These are phyloP conservation scores for Aeschynomene evenia DNA, from an alignment of 306 rosid species.

Conservation along the genomic window DNA sequence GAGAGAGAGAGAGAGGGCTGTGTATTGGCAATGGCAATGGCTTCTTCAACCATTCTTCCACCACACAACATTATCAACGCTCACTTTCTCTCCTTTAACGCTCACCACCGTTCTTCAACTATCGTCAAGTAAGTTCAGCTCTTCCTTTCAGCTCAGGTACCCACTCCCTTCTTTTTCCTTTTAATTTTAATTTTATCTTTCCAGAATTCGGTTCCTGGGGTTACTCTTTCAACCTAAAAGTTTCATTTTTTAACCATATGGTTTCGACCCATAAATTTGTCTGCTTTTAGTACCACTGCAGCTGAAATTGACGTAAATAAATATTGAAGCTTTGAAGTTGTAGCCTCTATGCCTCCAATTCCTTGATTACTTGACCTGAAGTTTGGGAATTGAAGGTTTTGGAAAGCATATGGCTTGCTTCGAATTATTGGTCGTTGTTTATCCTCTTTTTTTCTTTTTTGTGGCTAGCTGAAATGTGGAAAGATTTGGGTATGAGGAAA, in stretches of 20 bases:
- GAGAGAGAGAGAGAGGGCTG: no score
- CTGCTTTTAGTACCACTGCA: neutral
- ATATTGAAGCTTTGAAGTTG: neutral
- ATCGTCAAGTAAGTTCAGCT: conserved; percentile 28
- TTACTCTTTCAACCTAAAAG: neutral
- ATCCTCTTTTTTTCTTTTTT: neutral
- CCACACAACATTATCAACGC: conserved; percentile 38
- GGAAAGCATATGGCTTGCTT: neutral
- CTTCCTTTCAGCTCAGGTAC: neutral
- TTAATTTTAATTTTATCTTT: no score
- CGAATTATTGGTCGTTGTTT: neutral
- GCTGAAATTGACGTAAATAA: neutral
- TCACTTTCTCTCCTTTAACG: conserved; percentile 10
- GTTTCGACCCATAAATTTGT: neutral
- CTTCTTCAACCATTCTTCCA: conserved; percentile 47
- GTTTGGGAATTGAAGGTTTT: neutral
- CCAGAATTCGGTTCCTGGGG: neutral
- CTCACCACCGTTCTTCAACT: conserved; percentile 22
- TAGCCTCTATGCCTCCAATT: neutral
- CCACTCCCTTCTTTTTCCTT: neutral
- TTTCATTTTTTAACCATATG: neutral
- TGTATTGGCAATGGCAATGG: conserved; percentile 38
- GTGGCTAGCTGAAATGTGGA: neutral
- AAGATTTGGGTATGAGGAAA: neutral
- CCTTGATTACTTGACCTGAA: neutral